Evolutionary conservation across 116 monocot species (phyloP).

Genomic region (Trichopus zeylanicus): DNA sequence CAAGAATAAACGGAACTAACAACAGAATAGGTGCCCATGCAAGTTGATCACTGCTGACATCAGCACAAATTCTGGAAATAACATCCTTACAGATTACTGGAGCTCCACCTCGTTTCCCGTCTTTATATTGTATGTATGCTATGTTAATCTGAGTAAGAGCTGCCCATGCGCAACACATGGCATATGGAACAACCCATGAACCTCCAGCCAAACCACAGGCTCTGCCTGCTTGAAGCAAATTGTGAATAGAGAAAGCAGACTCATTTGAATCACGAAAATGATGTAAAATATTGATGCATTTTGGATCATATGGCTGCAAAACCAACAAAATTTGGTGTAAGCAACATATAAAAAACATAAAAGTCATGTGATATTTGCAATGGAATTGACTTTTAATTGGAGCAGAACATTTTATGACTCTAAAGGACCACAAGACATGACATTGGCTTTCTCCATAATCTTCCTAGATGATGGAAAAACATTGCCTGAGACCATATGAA

Average conservation of each 20-base stretch:
- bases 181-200: slow-evolving; percentile 97
- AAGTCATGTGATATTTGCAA: not conserved
- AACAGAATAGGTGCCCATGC: slow-evolving; percentile 72
- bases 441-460: slow-evolving; percentile 76
- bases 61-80: slow-evolving; percentile 50
- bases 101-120: slow-evolving; percentile 96
- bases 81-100: slow-evolving; percentile 77
- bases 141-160: slow-evolving; percentile 39
- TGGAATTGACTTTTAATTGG: not conserved
- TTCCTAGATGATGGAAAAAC: slow-evolving; percentile 79
- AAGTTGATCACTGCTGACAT: slow-evolving; percentile 28
- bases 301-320: slow-evolving; percentile 79
- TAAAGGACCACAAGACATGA: slow-evolving; percentile 15
- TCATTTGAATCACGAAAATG: slow-evolving; percentile 74
- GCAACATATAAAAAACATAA: slow-evolving; percentile 12
- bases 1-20: slow-evolving; percentile 84
- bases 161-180: slow-evolving; percentile 97
- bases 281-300: slow-evolving; percentile 66
- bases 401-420: not conserved
- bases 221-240: slow-evolving; percentile 81
- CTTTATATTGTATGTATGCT: slow-evolving; percentile 22
- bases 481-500: slow-evolving; percentile 43
- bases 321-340: slow-evolving; percentile 23
- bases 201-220: slow-evolving; percentile 79
- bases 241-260: slow-evolving; percentile 77